Conservation (phyloP, 1,139 yeast species). For the Blastobotrys illinoisensis region DNA sequence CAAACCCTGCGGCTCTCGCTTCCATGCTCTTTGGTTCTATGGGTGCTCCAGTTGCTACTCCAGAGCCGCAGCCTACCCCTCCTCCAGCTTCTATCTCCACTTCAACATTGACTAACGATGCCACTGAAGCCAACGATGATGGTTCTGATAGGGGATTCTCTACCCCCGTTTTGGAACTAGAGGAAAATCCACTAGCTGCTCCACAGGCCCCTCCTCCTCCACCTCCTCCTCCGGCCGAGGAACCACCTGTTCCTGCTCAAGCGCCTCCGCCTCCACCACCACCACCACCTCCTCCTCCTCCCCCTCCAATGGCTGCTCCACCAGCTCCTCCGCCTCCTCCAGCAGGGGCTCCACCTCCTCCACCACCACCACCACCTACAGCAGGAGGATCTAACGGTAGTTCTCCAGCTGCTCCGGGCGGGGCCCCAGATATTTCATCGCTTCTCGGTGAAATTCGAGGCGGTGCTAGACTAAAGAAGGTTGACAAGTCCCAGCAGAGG, state of each 20-base stretch:
- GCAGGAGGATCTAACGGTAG: slow-evolving; percentile 23
- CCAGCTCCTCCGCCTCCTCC: slow-evolving; percentile 28
- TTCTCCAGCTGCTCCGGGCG: slow-evolving; percentile 30
- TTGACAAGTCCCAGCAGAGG: slow-evolving; percentile 42
- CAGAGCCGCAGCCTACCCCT: slow-evolving; percentile 14
- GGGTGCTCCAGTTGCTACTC: slow-evolving; percentile 31
- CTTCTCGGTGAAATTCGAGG: slow-evolving; percentile 53
- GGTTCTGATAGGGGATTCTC: slow-evolving; percentile 2
- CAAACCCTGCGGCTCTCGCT: slow-evolving; percentile 57
- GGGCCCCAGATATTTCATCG: slow-evolving; percentile 41
- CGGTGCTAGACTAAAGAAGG: slow-evolving; percentile 47
- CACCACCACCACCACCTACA: slow-evolving; percentile 22
- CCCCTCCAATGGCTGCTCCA: slow-evolving; percentile 20
- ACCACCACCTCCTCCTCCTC: slow-evolving; percentile 21
- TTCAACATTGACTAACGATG: not conserved
- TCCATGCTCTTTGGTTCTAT: slow-evolving; percentile 59
- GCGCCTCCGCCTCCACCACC: slow-evolving; percentile 19
- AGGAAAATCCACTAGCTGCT: slow-evolving; percentile 1
- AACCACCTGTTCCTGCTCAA: slow-evolving; percentile 1
- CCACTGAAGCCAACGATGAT: not conserved
- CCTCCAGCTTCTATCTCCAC: slow-evolving; percentile 24
- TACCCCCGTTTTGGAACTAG: not conserved
- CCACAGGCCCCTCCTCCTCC: slow-evolving; percentile 19
- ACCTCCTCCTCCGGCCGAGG: slow-evolving; percentile 17
- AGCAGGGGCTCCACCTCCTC: slow-evolving; percentile 31